phyloP scores from a whole-genome alignment of 495 filamentous ascomycete species.

The Durotheca rogersii region DNA sequence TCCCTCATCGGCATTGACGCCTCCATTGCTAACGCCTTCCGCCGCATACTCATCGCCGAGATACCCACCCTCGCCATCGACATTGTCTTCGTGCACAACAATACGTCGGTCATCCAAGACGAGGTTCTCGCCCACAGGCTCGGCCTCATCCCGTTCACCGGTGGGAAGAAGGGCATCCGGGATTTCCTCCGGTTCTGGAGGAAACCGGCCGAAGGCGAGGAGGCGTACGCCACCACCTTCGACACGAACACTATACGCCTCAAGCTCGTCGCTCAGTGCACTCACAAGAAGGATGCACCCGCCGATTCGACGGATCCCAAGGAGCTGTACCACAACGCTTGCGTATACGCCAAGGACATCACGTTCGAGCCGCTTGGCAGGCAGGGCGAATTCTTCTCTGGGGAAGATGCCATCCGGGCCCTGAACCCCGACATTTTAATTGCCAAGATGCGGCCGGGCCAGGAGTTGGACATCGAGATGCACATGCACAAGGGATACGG shows the following conservation, averaged over 20 bases:
- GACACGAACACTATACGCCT: constrained; percentile 83
- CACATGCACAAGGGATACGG: constrained; percentile 93
- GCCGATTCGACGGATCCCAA: constrained; percentile 73
- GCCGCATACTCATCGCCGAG: constrained; percentile 93
- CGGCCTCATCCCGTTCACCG: constrained; percentile 86
- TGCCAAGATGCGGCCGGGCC: constrained; percentile 89
- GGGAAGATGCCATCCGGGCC: constrained; percentile 64
- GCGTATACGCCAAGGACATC: constrained; percentile 84
- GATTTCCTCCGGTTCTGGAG: constrained; percentile 74
- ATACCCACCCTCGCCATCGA: constrained; percentile 94
- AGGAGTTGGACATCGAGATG: constrained; percentile 77
- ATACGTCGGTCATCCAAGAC: constrained; percentile 96
- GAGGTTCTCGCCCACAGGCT: constrained; percentile 89
- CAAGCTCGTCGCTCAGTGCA: constrained; percentile 71
- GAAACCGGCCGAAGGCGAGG: constrained; percentile 44
- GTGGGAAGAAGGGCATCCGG: constrained; percentile 68
- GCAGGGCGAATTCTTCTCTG: constrained; percentile 67
- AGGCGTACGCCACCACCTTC: constrained; percentile 45
- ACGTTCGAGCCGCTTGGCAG: constrained; percentile 70
- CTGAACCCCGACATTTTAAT: constrained; percentile 92
- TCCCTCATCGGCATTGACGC: constrained; percentile 91
- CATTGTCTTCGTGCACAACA: constrained; percentile 84
- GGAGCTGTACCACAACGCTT: constrained; percentile 79
- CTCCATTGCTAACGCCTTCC: constrained; percentile 94
- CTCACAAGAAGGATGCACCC: constrained; percentile 67